Evolutionary conservation across 2,329 filamentous ascomycete species (phyloP), one percentile per base, ranked within the genome.

Genomic region (Pyrenophora tritici-repentis): DNA sequence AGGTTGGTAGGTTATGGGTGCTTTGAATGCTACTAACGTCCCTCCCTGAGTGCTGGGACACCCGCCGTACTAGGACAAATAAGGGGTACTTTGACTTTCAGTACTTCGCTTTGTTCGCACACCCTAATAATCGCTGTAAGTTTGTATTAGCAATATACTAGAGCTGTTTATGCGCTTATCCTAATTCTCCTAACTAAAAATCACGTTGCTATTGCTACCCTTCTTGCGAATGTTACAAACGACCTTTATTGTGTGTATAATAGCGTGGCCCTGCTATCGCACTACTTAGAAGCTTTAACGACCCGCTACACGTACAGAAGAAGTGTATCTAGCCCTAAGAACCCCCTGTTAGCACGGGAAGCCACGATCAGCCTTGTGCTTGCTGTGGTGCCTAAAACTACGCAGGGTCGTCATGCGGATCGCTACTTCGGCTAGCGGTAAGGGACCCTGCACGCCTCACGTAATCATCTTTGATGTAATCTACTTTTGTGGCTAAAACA

Each of bases 131-230:
- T 29, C 8, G 8, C 8, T 6, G 32, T 39, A 33, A 35, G 17
- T 39, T 40, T 34, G 10, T 32, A 41, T 47, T n/a, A 40, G 17
- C 17, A 6, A 41, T 33, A 40, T 34, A 17, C 17, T 38, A 49
- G 14, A 49, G 32, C 31, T 42, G 17, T 42, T 40, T 42, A 17
- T 49, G 16, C 1, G 13, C 17, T 20, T 49, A 14, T 49, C 10
- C 12, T 32, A 38, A 36, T 42, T 0, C 38, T 42, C 24, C 22
- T 48, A 49, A 31, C 33, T 42, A 37, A 42, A 42, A 26, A 42
- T 49, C 38, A 49, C 46, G 24, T 49, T 38, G 17, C 8, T 42
- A 37, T 48, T 48, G 20, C 38, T 48, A 13, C 46, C 13, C 39
- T 48, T 48, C 17, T 31, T 42, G 24, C 32, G 12, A 42, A 48